phyloP scores from a whole-genome alignment of 352 stramenopile species.

The Pythium phragmitis region DNA sequence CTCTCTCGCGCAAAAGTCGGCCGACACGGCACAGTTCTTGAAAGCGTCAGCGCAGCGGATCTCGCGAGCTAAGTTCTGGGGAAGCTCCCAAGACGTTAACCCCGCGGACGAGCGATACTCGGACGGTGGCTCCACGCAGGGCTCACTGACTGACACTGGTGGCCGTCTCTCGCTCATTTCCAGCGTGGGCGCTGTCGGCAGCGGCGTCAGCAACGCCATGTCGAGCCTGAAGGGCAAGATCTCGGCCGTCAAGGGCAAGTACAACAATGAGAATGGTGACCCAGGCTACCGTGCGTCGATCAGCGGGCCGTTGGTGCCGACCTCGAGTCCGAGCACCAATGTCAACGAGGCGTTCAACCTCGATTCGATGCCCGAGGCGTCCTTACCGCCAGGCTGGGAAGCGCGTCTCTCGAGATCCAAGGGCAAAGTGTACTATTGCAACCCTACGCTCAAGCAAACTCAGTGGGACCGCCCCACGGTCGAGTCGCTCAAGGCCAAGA shows the following conservation, averaged over 20 bases:
- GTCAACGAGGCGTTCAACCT: slow-evolving; percentile 65
- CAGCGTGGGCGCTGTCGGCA: slow-evolving; percentile 49
- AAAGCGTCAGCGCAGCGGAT: slow-evolving; percentile 70
- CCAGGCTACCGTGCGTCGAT: slow-evolving; percentile 20
- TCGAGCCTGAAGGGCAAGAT: slow-evolving; percentile 71
- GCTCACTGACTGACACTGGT: slow-evolving; percentile 36
- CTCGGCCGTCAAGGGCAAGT: slow-evolving; percentile 79
- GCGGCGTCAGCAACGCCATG: slow-evolving; percentile 51
- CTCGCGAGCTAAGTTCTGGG: slow-evolving; percentile 61
- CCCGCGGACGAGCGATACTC: slow-evolving; percentile 44
- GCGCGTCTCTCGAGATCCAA: slow-evolving; percentile 80
- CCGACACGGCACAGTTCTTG: slow-evolving; percentile 77
- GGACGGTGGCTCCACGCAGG: slow-evolving; percentile 32
- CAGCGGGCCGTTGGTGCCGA: slow-evolving; percentile 14
- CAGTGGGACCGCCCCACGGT: slow-evolving; percentile 84
- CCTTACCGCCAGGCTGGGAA: slow-evolving; percentile 77
- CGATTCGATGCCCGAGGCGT: slow-evolving; percentile 50
- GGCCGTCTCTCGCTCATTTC: slow-evolving; percentile 65
- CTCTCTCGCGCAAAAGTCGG: slow-evolving; percentile 67
- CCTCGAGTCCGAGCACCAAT: slow-evolving; percentile 12
- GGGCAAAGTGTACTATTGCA: slow-evolving; percentile 86
- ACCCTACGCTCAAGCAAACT: slow-evolving; percentile 66
- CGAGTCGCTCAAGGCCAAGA: slow-evolving; percentile 60
- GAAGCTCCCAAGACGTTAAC: slow-evolving; percentile 38
- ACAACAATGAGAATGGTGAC: slow-evolving; percentile 54